These are phyloP conservation scores for Rhodosporidiobolus sp. DNA, from an alignment of 768 basidiomycete species.

Conservation along the genomic window DNA sequence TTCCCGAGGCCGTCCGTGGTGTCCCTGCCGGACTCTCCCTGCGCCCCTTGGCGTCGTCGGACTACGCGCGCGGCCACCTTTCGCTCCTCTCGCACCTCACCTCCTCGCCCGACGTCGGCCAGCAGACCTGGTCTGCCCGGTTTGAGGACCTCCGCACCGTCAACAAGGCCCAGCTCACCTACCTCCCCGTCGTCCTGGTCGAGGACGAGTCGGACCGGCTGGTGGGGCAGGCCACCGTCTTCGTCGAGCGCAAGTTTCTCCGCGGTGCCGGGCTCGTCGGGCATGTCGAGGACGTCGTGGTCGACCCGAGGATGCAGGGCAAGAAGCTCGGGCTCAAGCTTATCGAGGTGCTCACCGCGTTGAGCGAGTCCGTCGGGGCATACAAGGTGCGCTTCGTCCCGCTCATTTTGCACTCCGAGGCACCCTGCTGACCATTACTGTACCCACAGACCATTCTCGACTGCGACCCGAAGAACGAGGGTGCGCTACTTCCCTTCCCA, in stretches of 20 bases:
- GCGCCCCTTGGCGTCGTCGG: constrained; percentile 81
- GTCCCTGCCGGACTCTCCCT: constrained; percentile 49
- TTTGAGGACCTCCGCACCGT: constrained; percentile 56
- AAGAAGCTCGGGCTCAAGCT: constrained; percentile 83
- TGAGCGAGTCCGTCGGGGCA: constrained; percentile 74
- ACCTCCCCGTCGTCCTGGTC: constrained; percentile 82
- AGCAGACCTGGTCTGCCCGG: constrained; percentile 65
- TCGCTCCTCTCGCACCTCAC: constrained; percentile 72
- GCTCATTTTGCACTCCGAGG: not conserved
- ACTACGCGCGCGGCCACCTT: constrained; percentile 78
- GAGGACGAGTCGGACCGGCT: constrained; percentile 68
- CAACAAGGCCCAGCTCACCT: constrained; percentile 54
- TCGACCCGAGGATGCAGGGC: constrained; percentile 81
- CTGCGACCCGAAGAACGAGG: constrained; percentile 83
- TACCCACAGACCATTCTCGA: constrained; percentile 73
- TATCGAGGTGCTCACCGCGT: constrained; percentile 76
- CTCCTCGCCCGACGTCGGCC: constrained; percentile 64
- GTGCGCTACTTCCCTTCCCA: constrained; percentile 57
- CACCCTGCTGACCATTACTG: not conserved
- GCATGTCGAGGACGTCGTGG: constrained; percentile 97
- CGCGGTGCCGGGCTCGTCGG: constrained; percentile 80
- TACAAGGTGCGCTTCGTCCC: constrained; percentile 63
- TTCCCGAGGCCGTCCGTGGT: not conserved
- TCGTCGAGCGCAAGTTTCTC: constrained; percentile 93
- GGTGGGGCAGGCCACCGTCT: constrained; percentile 75